Conservation (phyloP, 129 eudicot genomes). For the Centrapalus pauciflorus region DNA sequence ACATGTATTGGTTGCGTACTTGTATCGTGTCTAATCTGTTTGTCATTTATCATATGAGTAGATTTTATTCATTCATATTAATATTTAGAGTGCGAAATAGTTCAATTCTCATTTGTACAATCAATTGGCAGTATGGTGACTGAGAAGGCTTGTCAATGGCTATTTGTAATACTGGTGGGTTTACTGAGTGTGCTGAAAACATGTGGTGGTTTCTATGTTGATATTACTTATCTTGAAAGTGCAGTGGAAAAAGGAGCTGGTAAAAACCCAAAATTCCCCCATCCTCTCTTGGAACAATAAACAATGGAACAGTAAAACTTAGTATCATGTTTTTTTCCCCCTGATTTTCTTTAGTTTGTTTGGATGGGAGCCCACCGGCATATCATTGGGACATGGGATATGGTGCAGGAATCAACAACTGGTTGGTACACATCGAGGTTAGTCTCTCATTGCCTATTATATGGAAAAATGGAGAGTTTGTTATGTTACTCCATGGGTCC, state of each 20-base stretch:
- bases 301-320: not conserved
- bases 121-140: slow-evolving; percentile 43
- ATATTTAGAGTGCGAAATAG: not conserved
- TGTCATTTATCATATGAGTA: not conserved
- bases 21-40: not conserved
- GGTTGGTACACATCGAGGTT: slow-evolving; percentile 94
- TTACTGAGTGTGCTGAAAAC: slow-evolving; percentile 36
- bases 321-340: not conserved
- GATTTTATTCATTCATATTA: not conserved
- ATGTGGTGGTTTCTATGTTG: slow-evolving; percentile 53
- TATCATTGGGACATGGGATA: slow-evolving; percentile 78
- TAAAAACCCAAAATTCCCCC: slow-evolving; percentile 10
- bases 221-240: slow-evolving; percentile 58
- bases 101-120: not conserved
- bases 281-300: not conserved
- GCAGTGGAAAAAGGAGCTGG: slow-evolving; percentile 95
- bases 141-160: slow-evolving; percentile 26
- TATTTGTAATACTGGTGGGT: slow-evolving; percentile 25
- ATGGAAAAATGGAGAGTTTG: not conserved
- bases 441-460: slow-evolving; percentile 1
- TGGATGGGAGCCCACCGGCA: slow-evolving; percentile 98
- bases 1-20: no score
- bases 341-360: slow-evolving; percentile 53
- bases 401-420: slow-evolving; percentile 73
- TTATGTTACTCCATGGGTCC: not conserved